Percentiles rank a stretch among this genome's conserved stretches.
phyloP scores from a whole-genome alignment of 2,329 filamentous ascomycete genomes.

The Fusarium aywerte region DNA sequence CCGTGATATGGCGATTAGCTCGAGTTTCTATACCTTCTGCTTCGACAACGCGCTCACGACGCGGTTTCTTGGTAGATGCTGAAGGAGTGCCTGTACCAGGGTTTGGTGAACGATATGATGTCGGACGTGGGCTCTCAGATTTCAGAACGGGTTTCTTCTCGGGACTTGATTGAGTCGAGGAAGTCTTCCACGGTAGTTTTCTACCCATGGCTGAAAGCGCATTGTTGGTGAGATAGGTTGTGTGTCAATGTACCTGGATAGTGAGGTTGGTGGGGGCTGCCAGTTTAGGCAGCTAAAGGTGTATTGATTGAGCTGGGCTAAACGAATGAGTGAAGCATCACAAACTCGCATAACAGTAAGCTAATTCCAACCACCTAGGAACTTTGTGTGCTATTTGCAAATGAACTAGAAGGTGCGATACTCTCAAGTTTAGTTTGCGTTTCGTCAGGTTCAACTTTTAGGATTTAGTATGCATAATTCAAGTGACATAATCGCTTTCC shows the following conservation, averaged over 20 bases:
- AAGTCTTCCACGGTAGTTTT: constrained; percentile 62
- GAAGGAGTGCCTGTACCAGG: constrained; percentile 9
- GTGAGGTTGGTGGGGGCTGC: constrained; percentile 17
- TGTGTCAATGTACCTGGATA: background rate
- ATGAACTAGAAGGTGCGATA: background rate
- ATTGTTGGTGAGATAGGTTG: constrained; percentile 15
- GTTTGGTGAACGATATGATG: constrained; percentile 8
- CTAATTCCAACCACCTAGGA: background rate
- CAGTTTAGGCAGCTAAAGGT: constrained; percentile 15
- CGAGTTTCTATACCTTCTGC: constrained; percentile 40
- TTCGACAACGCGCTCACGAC: constrained; percentile 35
- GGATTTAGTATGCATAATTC: background rate
- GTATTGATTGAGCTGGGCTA: no score
- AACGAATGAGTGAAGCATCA: background rate
- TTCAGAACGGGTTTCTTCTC: constrained; percentile 19
- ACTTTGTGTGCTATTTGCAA: background rate
- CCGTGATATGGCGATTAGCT: background rate
- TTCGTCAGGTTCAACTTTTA: no score
- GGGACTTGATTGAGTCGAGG: constrained; percentile 22
- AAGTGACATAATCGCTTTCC: background rate
- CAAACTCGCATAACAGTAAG: background rate
- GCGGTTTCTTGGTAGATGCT: constrained; percentile 27
- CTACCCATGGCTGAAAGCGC: constrained; percentile 57
- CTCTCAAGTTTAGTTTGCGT: no score
- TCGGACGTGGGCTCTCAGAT: constrained; percentile 10